Conservation (phyloP, 1,284 basidiomycete species). For the Caloboletus firmus region DNA sequence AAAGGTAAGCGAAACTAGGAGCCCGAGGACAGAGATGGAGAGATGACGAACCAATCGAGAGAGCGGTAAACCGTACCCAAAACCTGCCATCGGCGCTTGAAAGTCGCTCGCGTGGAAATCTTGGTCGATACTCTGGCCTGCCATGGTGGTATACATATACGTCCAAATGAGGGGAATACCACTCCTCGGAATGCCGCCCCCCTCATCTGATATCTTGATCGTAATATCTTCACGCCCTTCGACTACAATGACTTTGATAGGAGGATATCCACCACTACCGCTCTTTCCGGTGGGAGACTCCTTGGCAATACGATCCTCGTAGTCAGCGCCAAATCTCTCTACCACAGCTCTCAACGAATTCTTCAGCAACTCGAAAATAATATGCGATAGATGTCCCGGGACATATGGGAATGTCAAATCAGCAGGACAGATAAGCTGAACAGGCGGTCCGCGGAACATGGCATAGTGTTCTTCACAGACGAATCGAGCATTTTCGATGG, state of each 20-base stretch:
- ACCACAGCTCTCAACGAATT: constrained; percentile 98
- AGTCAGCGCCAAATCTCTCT: constrained; percentile 85
- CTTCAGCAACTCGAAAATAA: constrained; percentile 97
- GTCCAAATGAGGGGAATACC: constrained; percentile 98
- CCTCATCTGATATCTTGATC: constrained; percentile 97
- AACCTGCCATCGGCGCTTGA: constrained; percentile 98
- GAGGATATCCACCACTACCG: constrained; percentile 58
- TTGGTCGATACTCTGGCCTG: constrained; percentile 82
- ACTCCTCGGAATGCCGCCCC: constrained; percentile 92
- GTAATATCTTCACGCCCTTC: constrained; percentile 97
- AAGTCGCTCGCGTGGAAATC: constrained; percentile 90
- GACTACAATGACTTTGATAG: constrained; percentile 96
- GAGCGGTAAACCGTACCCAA: constrained; percentile 91
- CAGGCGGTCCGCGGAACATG: constrained; percentile 94
- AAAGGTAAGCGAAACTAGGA: constrained; percentile 11
- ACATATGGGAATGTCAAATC: constrained; percentile 94
- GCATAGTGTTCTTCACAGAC: constrained; percentile 98
- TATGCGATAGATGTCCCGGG: constrained; percentile 94
- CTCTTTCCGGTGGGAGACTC: constrained; percentile 6
- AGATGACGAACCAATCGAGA: constrained; percentile 71
- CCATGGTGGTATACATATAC: constrained; percentile 99
- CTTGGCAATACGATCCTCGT: constrained; percentile 53
- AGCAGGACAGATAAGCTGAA: constrained; percentile 93
- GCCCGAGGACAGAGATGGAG: constrained; percentile 8
- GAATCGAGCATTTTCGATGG: constrained; percentile 97